Percentiles rank a stretch among this genome's conserved stretches.
Conservation (phyloP, 1,284 basidiomycete species). For the Cryptococcus neoformans region DNA sequence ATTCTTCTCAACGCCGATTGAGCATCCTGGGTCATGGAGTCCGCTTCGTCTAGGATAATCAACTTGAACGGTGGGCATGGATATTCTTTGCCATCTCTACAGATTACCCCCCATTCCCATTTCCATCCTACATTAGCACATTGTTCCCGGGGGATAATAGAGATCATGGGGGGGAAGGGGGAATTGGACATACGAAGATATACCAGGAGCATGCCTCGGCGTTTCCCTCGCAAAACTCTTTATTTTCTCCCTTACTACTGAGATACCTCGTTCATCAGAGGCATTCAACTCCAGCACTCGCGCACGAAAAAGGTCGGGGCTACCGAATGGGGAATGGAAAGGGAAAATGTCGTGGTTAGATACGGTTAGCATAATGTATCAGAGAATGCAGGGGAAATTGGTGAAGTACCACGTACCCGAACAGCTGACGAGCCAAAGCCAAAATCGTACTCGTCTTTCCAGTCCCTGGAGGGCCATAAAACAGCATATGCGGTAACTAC, state of each 20-base stretch:
- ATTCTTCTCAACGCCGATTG: conserved; percentile 93
- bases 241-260: conserved; percentile 96
- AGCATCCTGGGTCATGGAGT: conserved; percentile 99
- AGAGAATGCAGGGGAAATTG: neutral
- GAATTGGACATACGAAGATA: conserved; percentile 52
- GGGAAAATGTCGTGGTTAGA: neutral
- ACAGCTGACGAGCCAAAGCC: conserved; percentile 88
- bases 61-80: conserved; percentile 99
- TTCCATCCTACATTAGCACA: neutral
- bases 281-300: conserved; percentile 98
- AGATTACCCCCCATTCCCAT: neutral
- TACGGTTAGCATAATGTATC: neutral
- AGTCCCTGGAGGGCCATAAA: conserved; percentile 98
- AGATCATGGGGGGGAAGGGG: neutral
- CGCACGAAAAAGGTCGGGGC: conserved; percentile 90
- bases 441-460: conserved; percentile 99
- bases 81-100: conserved; percentile 71
- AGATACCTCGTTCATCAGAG: conserved; percentile 96
- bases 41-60: conserved; percentile 97
- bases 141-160: neutral
- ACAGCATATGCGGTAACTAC: conserved; percentile 98
- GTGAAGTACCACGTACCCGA: conserved; percentile 63
- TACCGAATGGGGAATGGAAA: conserved; percentile 35
- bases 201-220: conserved; percentile 68
- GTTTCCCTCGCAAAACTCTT: conserved; percentile 97